Conservation (phyloP, 768 basidiomycete genomes). For the Tricholoma terreum region DNA sequence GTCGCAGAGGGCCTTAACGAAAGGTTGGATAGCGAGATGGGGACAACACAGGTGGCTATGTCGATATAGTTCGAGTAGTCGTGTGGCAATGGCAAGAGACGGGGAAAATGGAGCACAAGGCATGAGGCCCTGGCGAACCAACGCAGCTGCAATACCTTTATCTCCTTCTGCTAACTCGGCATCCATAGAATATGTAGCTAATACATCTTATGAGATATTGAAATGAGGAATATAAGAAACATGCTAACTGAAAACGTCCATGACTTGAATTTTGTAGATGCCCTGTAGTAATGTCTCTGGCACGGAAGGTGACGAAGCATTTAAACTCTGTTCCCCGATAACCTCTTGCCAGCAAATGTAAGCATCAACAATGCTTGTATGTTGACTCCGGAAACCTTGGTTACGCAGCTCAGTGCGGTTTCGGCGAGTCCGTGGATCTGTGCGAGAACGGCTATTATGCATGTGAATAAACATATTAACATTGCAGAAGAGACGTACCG, state of each 20-base stretch:
- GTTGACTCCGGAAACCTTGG: slow-evolving; percentile 4
- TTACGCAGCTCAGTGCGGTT: neutral
- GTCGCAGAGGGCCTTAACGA: slow-evolving; percentile 27
- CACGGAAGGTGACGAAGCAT: neutral
- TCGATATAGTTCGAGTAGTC: slow-evolving; percentile 21
- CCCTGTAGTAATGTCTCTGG: neutral
- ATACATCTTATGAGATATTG: neutral
- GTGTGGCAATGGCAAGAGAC: slow-evolving; percentile 15
- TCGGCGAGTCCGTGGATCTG: neutral
- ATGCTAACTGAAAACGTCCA: slow-evolving; percentile 8
- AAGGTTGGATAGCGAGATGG: slow-evolving; percentile 23
- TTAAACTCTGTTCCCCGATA: neutral
- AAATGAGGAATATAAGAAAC: neutral
- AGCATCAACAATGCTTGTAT: slow-evolving; percentile 4
- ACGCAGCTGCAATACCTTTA: slow-evolving; percentile 8
- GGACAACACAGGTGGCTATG: slow-evolving; percentile 19
- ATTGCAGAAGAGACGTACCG: neutral
- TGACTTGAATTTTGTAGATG: neutral
- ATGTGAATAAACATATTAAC: no score
- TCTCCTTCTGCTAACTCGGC: neutral
- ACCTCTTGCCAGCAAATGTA: slow-evolving; percentile 11
- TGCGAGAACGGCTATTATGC: neutral
- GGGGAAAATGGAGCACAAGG: slow-evolving; percentile 21
- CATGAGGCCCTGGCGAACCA: slow-evolving; percentile 22
- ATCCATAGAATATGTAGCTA: neutral